Evolutionary conservation across 805 yeast genomes (phyloP).

Genomic region (Scheffersomyces stipitis): DNA sequence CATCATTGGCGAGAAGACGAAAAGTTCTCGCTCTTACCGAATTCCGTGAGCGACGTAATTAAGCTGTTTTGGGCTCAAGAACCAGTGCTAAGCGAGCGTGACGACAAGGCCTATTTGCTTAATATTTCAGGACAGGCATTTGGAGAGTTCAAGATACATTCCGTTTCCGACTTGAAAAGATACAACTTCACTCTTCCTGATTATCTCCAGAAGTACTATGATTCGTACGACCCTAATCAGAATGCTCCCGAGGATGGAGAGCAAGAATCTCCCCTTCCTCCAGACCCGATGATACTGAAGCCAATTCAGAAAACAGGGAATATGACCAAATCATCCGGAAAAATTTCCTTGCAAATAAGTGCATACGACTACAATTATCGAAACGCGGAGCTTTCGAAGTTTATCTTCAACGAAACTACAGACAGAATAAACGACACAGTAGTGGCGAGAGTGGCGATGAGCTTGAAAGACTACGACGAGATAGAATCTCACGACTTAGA

Average conservation of each 20-base stretch:
- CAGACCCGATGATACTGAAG: too few species aligned
- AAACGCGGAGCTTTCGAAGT: constrained; percentile 15
- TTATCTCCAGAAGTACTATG: constrained; percentile 30
- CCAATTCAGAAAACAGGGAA: constrained; percentile 28
- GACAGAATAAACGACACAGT: constrained; percentile 32
- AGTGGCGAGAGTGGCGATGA: constrained; percentile 27
- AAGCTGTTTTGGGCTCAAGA: constrained; percentile 51
- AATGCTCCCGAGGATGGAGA: constrained; percentile 25
- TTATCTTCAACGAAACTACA: constrained; percentile 5
- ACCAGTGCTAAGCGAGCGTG: constrained; percentile 17
- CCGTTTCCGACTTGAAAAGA: constrained; percentile 4
- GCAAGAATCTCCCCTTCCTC: constrained; percentile 22
- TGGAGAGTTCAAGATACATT: constrained; percentile 32
- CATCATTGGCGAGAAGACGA: constrained; percentile 47
- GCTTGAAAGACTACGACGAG: constrained; percentile 46
- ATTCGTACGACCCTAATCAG: constrained; percentile 19
- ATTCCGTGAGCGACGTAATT: constrained; percentile 50
- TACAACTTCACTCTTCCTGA: constrained; percentile 25
- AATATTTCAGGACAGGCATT: constrained; percentile 35
- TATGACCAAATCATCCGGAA: constrained; percentile 27
- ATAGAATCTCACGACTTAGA: constrained; percentile 48
- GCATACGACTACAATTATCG: constrained; percentile 23
- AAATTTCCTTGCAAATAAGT: constrained; percentile 21
- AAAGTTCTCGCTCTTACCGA: constrained; percentile 58
- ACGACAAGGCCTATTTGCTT: constrained; percentile 26